Evolutionary conservation across 768 basidiomycete genomes (phyloP).

Genomic region (Boletus insuetus): DNA sequence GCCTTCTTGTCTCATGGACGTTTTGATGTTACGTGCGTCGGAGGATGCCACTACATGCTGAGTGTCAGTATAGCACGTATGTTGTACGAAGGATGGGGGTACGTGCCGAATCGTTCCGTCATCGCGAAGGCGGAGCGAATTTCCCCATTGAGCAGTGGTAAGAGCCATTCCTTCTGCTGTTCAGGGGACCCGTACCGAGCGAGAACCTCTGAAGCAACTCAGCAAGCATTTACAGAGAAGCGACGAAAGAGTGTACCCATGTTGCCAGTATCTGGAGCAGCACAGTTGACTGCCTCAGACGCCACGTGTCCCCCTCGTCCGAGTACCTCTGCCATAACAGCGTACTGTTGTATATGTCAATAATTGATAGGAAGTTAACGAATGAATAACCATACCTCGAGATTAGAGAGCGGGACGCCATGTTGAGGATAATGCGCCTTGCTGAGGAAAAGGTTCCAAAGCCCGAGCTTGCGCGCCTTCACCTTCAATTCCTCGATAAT

Average conservation of each 20-base stretch:
- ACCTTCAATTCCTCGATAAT: conserved; percentile 81
- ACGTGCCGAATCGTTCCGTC: conserved; percentile 86
- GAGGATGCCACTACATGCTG: conserved; percentile 69
- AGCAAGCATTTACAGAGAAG: not conserved
- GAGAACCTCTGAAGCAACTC: conserved; percentile 72
- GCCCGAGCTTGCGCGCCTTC: conserved; percentile 82
- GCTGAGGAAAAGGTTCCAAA: conserved; percentile 98
- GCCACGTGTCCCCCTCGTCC: conserved; percentile 81
- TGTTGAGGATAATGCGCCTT: conserved; percentile 88
- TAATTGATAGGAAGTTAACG: not conserved
- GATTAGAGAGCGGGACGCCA: conserved; percentile 87
- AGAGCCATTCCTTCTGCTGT: conserved; percentile 89
- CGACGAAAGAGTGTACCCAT: conserved; percentile 60
- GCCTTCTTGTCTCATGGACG: conserved; percentile 80
- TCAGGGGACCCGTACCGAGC: conserved; percentile 90
- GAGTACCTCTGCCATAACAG: conserved; percentile 94
- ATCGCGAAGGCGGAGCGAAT: conserved; percentile 95
- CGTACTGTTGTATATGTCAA: conserved; percentile 58
- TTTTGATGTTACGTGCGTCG: conserved; percentile 93
- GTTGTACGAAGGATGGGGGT: conserved; percentile 2
- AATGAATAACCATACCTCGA: conserved; percentile 61
- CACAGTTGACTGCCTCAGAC: conserved; percentile 88
- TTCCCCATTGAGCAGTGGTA: conserved; percentile 86
- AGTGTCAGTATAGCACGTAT: conserved; percentile 2
- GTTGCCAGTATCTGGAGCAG: conserved; percentile 96